A percentile compares a stretch with the other conserved stretches of the same genome.
Conservation (phyloP, 208 protist species). For the Leishmania mexicana region DNA sequence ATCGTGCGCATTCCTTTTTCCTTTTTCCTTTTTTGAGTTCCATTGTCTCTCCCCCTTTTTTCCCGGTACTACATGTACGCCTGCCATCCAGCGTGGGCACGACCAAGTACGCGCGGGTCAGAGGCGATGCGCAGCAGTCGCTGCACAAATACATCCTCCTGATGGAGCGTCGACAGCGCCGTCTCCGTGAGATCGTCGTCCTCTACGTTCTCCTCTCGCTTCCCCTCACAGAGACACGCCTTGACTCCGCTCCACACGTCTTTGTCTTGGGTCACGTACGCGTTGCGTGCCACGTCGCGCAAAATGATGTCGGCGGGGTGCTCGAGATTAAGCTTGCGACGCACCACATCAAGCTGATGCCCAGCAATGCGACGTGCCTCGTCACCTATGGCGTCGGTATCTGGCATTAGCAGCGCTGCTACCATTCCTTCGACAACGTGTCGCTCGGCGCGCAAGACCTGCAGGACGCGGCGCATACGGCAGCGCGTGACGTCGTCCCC, state of each 20-base stretch:
- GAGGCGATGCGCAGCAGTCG: slow-evolving; percentile 9
- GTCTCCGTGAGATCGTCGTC: not conserved
- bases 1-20: not conserved
- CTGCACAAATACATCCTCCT: slow-evolving; percentile 10
- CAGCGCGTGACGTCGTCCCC: slow-evolving; percentile 50
- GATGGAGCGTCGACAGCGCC: not conserved
- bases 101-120: slow-evolving; percentile 8
- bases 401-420: slow-evolving; percentile 6
- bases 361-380: slow-evolving; percentile 46
- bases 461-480: slow-evolving; percentile 65
- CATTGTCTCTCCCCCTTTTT: not conserved
- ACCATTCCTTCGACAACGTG: slow-evolving; percentile 69
- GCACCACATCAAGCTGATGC: slow-evolving; percentile 27
- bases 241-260: slow-evolving; percentile 1
- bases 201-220: not conserved
- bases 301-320: slow-evolving; percentile 26
- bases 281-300: slow-evolving; percentile 12
- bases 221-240: not conserved
- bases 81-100: not conserved
- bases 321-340: slow-evolving; percentile 40
- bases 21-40: not conserved
- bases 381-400: not conserved
- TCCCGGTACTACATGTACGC: slow-evolving; percentile 5
- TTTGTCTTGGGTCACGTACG: slow-evolving; percentile 3
- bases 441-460: slow-evolving; percentile 49